Percentiles rank a stretch among this genome's conserved stretches.
These are phyloP conservation scores for Zygoascus meyerae DNA, from an alignment of 1,139 yeast genomes.

Conservation along the genomic window DNA sequence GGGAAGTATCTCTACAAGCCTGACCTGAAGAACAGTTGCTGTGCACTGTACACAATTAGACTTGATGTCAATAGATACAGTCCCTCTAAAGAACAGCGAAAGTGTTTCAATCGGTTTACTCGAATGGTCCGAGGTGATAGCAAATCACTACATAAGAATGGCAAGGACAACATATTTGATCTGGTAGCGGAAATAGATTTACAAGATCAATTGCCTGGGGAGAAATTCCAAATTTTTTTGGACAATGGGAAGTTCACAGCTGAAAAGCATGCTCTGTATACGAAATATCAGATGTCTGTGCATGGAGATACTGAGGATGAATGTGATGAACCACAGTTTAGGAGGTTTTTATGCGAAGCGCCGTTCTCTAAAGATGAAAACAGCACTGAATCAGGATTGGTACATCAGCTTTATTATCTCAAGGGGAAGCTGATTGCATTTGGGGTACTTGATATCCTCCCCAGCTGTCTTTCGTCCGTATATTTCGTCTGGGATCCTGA, in stretches of 20 bases:
- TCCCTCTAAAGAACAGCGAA: constrained; percentile 62
- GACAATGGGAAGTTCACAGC: constrained; percentile 49
- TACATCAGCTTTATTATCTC: constrained; percentile 71
- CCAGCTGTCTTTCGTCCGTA: constrained; percentile 73
- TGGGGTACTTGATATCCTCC: constrained; percentile 72
- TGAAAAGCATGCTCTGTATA: constrained; percentile 62
- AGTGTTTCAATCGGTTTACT: constrained; percentile 51
- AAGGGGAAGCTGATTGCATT: constrained; percentile 64
- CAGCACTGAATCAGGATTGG: constrained; percentile 1
- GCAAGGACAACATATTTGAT: constrained; percentile 28
- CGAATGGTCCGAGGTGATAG: constrained; percentile 4
- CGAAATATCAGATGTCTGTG: constrained; percentile 60
- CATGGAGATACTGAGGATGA: constrained; percentile 58
- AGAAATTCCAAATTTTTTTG: constrained; percentile 36
- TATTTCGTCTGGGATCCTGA: constrained; percentile 90
- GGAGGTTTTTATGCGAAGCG: constrained; percentile 61
- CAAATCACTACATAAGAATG: constrained; percentile 9
- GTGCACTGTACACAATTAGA: constrained; percentile 77
- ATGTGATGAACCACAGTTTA: constrained; percentile 45
- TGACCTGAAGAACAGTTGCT: constrained; percentile 67
- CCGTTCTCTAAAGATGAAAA: constrained; percentile 43
- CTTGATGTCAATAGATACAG: constrained; percentile 45
- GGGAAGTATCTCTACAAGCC: constrained; percentile 71
- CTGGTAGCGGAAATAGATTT: constrained; percentile 25
- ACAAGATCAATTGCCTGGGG: constrained; percentile 15